phyloP scores from a whole-genome alignment of 176 grass and related monocot species.

The Avena eriantha region DNA sequence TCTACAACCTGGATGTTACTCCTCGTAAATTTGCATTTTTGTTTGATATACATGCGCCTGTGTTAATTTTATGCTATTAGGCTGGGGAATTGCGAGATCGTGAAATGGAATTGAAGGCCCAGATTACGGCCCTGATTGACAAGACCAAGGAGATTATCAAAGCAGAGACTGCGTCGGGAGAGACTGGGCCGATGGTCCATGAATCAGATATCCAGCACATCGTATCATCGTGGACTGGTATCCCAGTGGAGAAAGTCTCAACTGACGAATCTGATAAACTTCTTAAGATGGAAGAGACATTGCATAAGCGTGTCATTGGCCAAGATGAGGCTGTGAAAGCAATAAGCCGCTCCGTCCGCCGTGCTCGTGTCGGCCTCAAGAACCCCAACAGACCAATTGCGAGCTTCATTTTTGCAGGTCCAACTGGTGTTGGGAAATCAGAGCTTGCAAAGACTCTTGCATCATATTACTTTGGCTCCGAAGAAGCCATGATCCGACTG shows the following conservation, averaged over 20 bases:
- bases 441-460: constrained; percentile 87
- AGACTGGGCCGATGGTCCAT: constrained; percentile 71
- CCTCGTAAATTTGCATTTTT: constrained; percentile 20
- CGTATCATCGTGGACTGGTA: constrained; percentile 92
- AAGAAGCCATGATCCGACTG: constrained; percentile 96
- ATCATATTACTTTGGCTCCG: constrained; percentile 81
- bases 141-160: constrained; percentile 86
- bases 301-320: constrained; percentile 82
- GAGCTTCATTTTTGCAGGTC: constrained; percentile 93
- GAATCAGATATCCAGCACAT: constrained; percentile 96
- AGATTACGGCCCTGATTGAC: constrained; percentile 76
- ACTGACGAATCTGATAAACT: constrained; percentile 83
- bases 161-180: constrained; percentile 72
- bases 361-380: constrained; percentile 87
- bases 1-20: neutral
- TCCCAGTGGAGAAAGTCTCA: constrained; percentile 93
- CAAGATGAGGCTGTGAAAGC: constrained; percentile 96
- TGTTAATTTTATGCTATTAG: constrained; percentile 47
- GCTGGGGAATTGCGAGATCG: constrained; percentile 77
- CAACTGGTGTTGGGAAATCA: constrained; percentile 95
- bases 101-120: constrained; percentile 84
- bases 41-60: constrained; percentile 7
- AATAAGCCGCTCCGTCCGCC: constrained; percentile 85
- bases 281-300: constrained; percentile 92
- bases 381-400: constrained; percentile 89